Base-by-base conservation (phyloP, 257 asterid species). In the Scutellaria baicalensis region DNA sequence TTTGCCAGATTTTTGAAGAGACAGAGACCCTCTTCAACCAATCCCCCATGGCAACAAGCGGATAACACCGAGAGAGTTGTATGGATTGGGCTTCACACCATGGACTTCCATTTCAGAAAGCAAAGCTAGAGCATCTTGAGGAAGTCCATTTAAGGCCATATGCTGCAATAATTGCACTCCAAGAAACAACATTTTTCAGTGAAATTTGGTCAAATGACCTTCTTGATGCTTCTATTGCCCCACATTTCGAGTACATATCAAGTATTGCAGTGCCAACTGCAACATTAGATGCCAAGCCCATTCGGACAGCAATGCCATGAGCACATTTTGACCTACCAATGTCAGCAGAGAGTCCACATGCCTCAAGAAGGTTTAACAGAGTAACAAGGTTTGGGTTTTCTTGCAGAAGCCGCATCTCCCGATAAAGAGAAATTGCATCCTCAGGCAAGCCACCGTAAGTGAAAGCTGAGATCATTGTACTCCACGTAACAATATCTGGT, bases 1-100 rank as follows among this genome's bases (percentile, higher is more conserved):
- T 68, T 73, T 38, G 75, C 60, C 73, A 85, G 70, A 20, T 82
- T 84, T 64, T 81, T 76, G 75, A 93, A 86, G 40, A 91, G 36
- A 31, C 81, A 75, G 44, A 91, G 63, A 18, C 97, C 99, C 75
- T 90, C 95, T 33, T 83, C 81, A 23, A 93, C 85, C 79, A 93
- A 77, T 48, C 99, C 99, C 17, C 97, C 97, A 71, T 89, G 99
- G 83, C 95, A 84, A 74, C 97, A 93, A 39, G 96, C 96, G 39
- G 95, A 89, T 66, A 91, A 68, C 55, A 86, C 81, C 0, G 95
- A 83, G 23, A 93, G 89, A 49, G 65, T 71, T 51, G 96, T 93
- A 16, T 52, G 82, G 61, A 72, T 93, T 93, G 36, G 96, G 93
- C 83, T 79, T 81, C 64, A 85, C 51, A 40, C 95, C 89, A 35